Evolutionary conservation across 1,139 yeast species (phyloP).

Genomic region (Torulaspora globosa): DNA sequence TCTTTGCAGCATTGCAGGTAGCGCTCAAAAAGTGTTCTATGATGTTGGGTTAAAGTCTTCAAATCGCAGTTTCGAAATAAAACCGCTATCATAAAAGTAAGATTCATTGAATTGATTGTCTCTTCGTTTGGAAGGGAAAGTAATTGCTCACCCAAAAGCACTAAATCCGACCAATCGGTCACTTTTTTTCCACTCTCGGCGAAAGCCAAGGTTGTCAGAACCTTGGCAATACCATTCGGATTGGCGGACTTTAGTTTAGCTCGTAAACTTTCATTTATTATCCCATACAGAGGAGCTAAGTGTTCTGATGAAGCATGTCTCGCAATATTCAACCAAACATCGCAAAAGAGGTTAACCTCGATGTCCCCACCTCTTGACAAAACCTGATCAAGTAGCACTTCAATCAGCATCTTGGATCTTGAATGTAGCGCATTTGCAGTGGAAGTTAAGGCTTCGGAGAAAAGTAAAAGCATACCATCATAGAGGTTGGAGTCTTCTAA

Average conservation of each 20-base stretch:
- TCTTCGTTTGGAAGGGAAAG: slow-evolving; percentile 13
- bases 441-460: slow-evolving; percentile 71
- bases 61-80: slow-evolving; percentile 58
- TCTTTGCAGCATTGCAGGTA: slow-evolving; percentile 38
- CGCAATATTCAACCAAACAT: slow-evolving; percentile 56
- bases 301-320: slow-evolving; percentile 58
- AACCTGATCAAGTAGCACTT: slow-evolving; percentile 43
- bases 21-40: slow-evolving; percentile 43
- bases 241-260: slow-evolving; percentile 18
- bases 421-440: slow-evolving; percentile 74
- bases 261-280: slow-evolving; percentile 37
- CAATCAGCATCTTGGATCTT: slow-evolving; percentile 51
- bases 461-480: slow-evolving; percentile 57
- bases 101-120: slow-evolving; percentile 26
- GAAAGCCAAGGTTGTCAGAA: slow-evolving; percentile 47
- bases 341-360: slow-evolving; percentile 49
- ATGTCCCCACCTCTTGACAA: slow-evolving; percentile 29
- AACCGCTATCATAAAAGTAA: slow-evolving; percentile 42
- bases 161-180: slow-evolving; percentile 37
- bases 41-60: slow-evolving; percentile 47
- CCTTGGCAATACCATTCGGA: slow-evolving; percentile 26
- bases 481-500: slow-evolving; percentile 44
- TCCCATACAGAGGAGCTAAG: slow-evolving; percentile 45
- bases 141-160: slow-evolving; percentile 15
- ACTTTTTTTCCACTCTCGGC: slow-evolving; percentile 69